Evolutionary conservation across 2,329 filamentous ascomycete genomes (phyloP).

Genomic region (Monilinia fructicola): DNA sequence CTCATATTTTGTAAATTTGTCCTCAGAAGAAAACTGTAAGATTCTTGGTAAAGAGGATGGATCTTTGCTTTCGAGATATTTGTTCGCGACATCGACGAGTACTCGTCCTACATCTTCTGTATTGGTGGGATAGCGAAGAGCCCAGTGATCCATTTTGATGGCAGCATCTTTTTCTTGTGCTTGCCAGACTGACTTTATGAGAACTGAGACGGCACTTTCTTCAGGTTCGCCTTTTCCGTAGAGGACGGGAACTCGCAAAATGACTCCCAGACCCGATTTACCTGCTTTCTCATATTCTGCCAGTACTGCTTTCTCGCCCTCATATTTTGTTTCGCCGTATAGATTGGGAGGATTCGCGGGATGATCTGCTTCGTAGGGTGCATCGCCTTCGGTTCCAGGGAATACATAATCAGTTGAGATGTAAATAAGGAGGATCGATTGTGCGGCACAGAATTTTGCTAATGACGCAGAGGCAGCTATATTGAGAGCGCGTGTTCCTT

Average conservation of each 20-base stretch:
- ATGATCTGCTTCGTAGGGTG: constrained; percentile 70
- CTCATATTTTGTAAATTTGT: constrained; percentile 84
- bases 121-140: constrained; percentile 81
- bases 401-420: constrained; percentile 85
- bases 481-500: constrained; percentile 71
- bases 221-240: constrained; percentile 74
- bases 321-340: constrained; percentile 72
- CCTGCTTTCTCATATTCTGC: constrained; percentile 53
- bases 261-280: constrained; percentile 58
- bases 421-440: constrained; percentile 67
- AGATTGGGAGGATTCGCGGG: constrained; percentile 70
- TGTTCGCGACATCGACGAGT: constrained; percentile 62
- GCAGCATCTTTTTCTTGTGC: constrained; percentile 61
- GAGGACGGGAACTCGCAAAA: constrained; percentile 78
- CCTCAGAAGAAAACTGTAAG: constrained; percentile 84
- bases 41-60: constrained; percentile 61
- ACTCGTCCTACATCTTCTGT: constrained; percentile 84
- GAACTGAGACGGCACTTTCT: constrained; percentile 80
- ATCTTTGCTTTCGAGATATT: constrained; percentile 58
- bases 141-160: constrained; percentile 84
- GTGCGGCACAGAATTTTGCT: constrained; percentile 62
- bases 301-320: constrained; percentile 70
- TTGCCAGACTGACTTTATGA: constrained; percentile 76
- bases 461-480: constrained; percentile 67
- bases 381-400: constrained; percentile 70